Evolutionary conservation across 2,329 filamentous ascomycete species (phyloP), one percentile per base, ranked within the genome.

Genomic region (Tympanopsis confertula): DNA sequence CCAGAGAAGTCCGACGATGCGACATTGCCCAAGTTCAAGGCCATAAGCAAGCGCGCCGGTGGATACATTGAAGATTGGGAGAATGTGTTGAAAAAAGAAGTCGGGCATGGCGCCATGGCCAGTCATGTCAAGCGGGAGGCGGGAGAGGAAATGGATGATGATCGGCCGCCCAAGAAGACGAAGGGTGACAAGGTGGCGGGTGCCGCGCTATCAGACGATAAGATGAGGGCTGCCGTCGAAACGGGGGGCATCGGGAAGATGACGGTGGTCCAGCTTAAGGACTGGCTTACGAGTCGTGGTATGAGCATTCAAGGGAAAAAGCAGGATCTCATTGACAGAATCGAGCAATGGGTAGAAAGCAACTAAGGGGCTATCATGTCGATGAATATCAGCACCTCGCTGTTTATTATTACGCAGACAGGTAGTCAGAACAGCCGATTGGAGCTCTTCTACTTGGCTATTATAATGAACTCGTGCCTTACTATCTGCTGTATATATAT

Each of bases 41-140:
- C 93, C 46, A 96, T 98, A 39, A 76, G 87, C 55, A 96, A 93
- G 63, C 78, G 91, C 19, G 82, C 85, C 1, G 89, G 87, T 0
- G 73, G 76, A 2, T 85, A 86, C 50, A 71, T 94, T 7, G 66
- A 81, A 35, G 78, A 85, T 22, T 94, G 88, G 79, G 79, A 83
- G 3, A 65, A 74, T 24, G 68, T 71, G 10, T 66, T 95, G 4
- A 73, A 82, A 20, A 59, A 70, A 5, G 74, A 78, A 40, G 55
- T 65, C 1, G 51, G 47, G 2, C 48, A 19, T 41, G 30, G 41
- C 35, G 14, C 19, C 43, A 13, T n/a, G 10, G 15, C 17, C 7
- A 14, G 15, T 52, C 7, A 49, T 62, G 4, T 50, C 54, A 79
- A 79, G 53, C 65, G 69, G 15, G 69, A 74, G 40, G 56, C 61